These are phyloP conservation scores for Amphibolis antarctica DNA, from an alignment of 106 monocot species.

Conservation along the genomic window DNA sequence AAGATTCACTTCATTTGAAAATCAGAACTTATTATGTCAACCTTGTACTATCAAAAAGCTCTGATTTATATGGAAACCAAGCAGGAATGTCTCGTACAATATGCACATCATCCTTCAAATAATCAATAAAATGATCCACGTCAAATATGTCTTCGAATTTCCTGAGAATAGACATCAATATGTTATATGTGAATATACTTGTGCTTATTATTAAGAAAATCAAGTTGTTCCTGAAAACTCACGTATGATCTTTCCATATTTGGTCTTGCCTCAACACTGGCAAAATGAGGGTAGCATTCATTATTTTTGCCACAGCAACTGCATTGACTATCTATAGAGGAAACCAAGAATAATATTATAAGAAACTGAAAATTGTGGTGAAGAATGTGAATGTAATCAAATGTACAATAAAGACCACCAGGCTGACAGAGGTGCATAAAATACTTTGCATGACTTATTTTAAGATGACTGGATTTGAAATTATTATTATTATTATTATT, in stretches of 20 bases:
- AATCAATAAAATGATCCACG: conserved; percentile 92
- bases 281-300: conserved; percentile 93
- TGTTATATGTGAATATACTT: not conserved
- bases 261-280: conserved; percentile 98
- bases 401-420: not conserved
- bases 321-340: conserved; percentile 92
- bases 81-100: conserved; percentile 89
- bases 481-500: too few species aligned
- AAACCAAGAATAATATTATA: not conserved
- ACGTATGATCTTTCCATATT: conserved; percentile 99
- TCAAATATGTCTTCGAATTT: conserved; percentile 99
- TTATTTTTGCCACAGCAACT: conserved; percentile 97
- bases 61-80: conserved; percentile 81
- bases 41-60: conserved; percentile 94
- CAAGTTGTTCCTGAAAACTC: conserved; percentile 6
- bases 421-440: too few species aligned
- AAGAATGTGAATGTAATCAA: too few species aligned
- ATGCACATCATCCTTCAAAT: conserved; percentile 93
- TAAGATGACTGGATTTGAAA: too few species aligned
- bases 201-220: not conserved
- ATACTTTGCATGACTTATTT: too few species aligned
- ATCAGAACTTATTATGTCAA: conserved; percentile 3
- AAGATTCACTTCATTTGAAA: not conserved
- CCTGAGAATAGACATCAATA: conserved; percentile 27
- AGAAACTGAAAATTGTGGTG: too few species aligned